Base-by-base conservation (phyloP, 148 eudicot species). In the Rheum nobile region DNA sequence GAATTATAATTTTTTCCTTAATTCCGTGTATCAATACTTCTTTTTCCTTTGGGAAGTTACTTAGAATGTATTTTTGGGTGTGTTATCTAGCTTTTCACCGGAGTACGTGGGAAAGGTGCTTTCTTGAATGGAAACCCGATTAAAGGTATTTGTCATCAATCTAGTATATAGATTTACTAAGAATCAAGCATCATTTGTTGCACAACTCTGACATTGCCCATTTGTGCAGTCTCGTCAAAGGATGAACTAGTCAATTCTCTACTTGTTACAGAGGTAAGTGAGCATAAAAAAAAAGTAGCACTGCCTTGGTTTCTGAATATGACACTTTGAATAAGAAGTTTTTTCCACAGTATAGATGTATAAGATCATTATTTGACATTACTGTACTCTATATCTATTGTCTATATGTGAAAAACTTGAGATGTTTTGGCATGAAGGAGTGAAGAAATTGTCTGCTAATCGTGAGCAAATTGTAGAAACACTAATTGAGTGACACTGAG, bases 81-180 rank as follows among this genome's bases (percentile, higher is more conserved):
- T 32, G 70, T 41, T 55, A 31, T 81, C 81, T 78, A 91, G 98
- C 91, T 90, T 74, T 95, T 88, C 83, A 91, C 98, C 32, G 98
- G 85, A 38, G 54, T 86, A 39, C 83, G 76, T 57, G 96, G 98
- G 67, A 82, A 90, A 82, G 98, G 98, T 72, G 91, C 98, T 74
- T 95, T 88, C 77, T 84, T 91, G 38, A 95, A 95, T 79, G 98
- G 96, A 75, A 87, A 85, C 48, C 93, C 97, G 19, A 91, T 95
- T 55, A 82, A 86, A 85, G 98, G 98, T 88, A 73, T 70, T 71
- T 72, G 24, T n/a, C 24, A 28, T 72, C 67, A 50, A 24, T 47
- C 67, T 21, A 28, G 2, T 52, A 19, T 16, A 8, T 76, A 35
- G 70, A 41, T 38, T 69, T 61, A 16, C 2, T 35, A 5, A 52